phyloP scores from a whole-genome alignment of 1,284 basidiomycete genomes.

The Boletus subluridellus region DNA sequence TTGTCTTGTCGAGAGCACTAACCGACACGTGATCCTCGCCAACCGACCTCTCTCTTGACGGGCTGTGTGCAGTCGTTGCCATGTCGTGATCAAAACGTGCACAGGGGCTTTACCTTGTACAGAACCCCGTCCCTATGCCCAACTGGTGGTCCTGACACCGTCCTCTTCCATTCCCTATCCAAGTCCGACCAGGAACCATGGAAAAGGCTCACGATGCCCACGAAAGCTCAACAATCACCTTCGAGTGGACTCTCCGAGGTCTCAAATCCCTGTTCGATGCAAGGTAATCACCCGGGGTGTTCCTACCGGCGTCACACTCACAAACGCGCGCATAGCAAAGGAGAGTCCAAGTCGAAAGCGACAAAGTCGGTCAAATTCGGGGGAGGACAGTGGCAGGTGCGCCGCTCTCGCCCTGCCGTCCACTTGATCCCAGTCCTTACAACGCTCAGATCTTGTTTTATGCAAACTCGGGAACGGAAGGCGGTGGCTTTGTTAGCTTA shows the following conservation, averaged over 20 bases:
- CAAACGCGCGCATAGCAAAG: slow-evolving; percentile 42
- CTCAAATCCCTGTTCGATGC: slow-evolving; percentile 69
- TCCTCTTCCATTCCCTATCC: too few species aligned
- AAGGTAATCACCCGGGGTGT: slow-evolving; percentile 39
- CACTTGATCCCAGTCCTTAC: neutral
- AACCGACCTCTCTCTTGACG: too few species aligned
- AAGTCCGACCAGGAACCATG: slow-evolving; percentile 13
- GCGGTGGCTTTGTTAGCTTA: slow-evolving; percentile 60
- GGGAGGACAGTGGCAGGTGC: slow-evolving; percentile 67
- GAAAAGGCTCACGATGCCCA: slow-evolving; percentile 24
- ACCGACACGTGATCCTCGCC: neutral
- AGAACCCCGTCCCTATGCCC: slow-evolving; percentile 11
- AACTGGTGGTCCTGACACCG: too few species aligned
- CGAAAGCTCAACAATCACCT: slow-evolving; percentile 62
- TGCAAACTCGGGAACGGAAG: slow-evolving; percentile 66
- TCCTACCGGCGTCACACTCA: neutral
- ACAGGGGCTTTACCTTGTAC: slow-evolving; percentile 9
- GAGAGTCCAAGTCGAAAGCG: slow-evolving; percentile 68
- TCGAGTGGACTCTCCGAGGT: slow-evolving; percentile 74
- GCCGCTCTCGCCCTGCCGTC: neutral
- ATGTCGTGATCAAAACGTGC: neutral
- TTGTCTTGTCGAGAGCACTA: too few species aligned
- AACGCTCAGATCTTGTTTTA: slow-evolving; percentile 67
- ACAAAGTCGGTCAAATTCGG: slow-evolving; percentile 66
- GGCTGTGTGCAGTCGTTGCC: neutral